phyloP scores from a whole-genome alignment of 495 filamentous ascomycete genomes.

The Penicillium nucicola region DNA sequence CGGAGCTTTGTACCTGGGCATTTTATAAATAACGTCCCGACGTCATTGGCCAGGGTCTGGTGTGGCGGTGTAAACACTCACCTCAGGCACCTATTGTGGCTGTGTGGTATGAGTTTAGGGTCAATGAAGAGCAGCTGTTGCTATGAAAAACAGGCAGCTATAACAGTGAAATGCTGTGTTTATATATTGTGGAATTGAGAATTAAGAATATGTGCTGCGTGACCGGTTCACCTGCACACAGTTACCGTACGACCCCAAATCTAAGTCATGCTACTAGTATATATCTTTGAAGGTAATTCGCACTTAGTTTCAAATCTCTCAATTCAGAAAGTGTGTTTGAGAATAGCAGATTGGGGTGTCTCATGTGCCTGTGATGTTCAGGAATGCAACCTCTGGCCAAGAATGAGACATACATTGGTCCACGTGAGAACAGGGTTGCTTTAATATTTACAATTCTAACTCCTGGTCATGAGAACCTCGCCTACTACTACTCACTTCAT shows the following conservation, averaged over 20 bases:
- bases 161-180: not conserved
- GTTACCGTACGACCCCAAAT: slow-evolving; percentile 14
- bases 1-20: slow-evolving; percentile 14
- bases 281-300: not conserved
- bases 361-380: not conserved
- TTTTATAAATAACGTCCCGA: slow-evolving; percentile 21
- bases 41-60: slow-evolving; percentile 8
- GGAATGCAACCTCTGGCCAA: not conserved
- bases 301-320: slow-evolving; percentile 5
- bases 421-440: not conserved
- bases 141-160: not conserved
- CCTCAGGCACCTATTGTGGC: not conserved
- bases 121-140: no score
- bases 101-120: no score
- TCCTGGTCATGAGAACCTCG: not conserved
- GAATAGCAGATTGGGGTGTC: not conserved
- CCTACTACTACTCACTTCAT: not conserved
- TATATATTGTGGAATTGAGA: slow-evolving; percentile 7
- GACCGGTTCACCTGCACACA: slow-evolving; percentile 20
- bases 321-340: not conserved
- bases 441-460: not conserved
- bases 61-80: slow-evolving; percentile 14
- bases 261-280: slow-evolving; percentile 8
- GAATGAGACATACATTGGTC: not conserved
- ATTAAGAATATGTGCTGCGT: slow-evolving; percentile 8